These are phyloP conservation scores for Annulohypoxylon truncatum DNA, from an alignment of 2,329 filamentous ascomycete species.

Conservation along the genomic window DNA sequence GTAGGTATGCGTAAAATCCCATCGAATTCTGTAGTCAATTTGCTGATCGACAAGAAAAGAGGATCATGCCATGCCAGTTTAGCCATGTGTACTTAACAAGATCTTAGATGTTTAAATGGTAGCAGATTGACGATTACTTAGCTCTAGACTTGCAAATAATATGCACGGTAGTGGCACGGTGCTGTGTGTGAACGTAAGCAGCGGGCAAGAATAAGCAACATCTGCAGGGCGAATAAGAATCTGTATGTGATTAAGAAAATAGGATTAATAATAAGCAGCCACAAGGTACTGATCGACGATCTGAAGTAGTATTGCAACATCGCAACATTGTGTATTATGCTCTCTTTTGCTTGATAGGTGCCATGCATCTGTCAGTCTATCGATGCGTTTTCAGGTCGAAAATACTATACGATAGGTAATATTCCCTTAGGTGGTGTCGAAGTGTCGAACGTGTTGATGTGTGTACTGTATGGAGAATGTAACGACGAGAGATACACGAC, in stretches of 20 bases:
- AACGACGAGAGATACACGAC: constrained; percentile 9
- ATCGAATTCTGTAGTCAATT: constrained; percentile 10
- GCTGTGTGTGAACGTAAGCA: constrained; percentile 1
- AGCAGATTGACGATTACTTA: constrained; percentile 35
- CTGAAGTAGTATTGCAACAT: not conserved
- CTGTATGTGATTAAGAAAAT: constrained; percentile 11
- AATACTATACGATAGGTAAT: not conserved
- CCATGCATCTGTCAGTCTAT: not conserved
- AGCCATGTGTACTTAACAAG: constrained; percentile 32
- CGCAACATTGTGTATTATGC: constrained; percentile 5
- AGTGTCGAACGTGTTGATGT: not conserved
- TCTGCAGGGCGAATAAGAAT: not conserved
- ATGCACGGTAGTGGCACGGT: constrained; percentile 17
- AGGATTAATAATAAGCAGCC: constrained; percentile 22
- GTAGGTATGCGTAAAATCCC: not conserved
- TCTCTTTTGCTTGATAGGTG: not conserved
- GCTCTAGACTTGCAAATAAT: not conserved
- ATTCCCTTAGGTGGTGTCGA: not conserved
- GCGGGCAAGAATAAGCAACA: not conserved
- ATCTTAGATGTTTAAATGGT: constrained; percentile 32
- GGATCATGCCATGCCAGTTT: constrained; percentile 27
- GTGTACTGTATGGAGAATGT: not conserved
- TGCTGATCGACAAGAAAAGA: constrained; percentile 35
- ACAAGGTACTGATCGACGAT: constrained; percentile 6
- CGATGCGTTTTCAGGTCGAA: not conserved